phyloP scores from a whole-genome alignment of 768 basidiomycete species.

The Dioszegia crocea region DNA sequence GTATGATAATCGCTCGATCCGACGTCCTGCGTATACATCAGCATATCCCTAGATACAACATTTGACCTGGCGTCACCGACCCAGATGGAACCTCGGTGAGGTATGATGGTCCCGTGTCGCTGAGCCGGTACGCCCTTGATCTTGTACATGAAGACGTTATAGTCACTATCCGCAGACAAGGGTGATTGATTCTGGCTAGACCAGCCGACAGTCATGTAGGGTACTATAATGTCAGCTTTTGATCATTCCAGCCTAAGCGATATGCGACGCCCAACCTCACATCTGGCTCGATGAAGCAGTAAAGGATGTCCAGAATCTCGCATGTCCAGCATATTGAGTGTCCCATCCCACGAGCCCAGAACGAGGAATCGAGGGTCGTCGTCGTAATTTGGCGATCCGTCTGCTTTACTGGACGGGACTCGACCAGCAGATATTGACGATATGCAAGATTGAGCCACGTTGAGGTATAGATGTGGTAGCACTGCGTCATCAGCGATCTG shows the following conservation, averaged over 20 bases:
- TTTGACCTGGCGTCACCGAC: conserved; percentile 53
- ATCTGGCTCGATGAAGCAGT: conserved; percentile 22
- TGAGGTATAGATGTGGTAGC: conserved; percentile 26
- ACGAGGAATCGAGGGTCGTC: conserved; percentile 25
- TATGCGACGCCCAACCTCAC: conserved; percentile 17
- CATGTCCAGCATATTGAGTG: conserved; percentile 22
- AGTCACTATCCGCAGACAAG: conserved; percentile 24
- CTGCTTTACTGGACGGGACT: conserved; percentile 14
- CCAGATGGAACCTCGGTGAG: conserved; percentile 68
- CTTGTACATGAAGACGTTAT: conserved; percentile 16
- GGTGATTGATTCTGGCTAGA: conserved; percentile 22
- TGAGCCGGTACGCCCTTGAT: conserved; percentile 7
- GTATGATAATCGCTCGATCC: conserved; percentile 71
- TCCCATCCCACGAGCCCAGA: conserved; percentile 28
- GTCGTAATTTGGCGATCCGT: conserved; percentile 19
- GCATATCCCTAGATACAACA: background rate
- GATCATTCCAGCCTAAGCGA: background rate
- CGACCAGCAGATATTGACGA: conserved; percentile 17
- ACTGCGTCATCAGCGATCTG: conserved; percentile 6
- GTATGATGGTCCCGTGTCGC: background rate
- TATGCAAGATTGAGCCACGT: conserved; percentile 19
- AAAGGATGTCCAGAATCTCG: conserved; percentile 23
- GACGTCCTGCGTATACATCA: background rate
- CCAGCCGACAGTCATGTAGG: conserved; percentile 30
- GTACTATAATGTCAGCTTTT: conserved; percentile 18